phyloP scores from a whole-genome alignment of 345 rosid genomes.

The Viola odorata region DNA sequence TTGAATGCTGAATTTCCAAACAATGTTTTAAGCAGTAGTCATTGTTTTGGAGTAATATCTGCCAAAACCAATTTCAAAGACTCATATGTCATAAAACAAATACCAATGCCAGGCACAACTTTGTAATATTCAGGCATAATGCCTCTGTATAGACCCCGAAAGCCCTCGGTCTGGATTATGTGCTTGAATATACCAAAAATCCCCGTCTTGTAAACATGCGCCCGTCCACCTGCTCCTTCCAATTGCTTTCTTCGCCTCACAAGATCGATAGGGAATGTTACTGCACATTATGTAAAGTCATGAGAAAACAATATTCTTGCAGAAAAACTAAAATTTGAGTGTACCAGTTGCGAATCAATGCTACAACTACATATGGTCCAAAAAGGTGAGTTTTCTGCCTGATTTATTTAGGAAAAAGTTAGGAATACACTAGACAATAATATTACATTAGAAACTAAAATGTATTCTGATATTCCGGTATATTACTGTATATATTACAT shows the following conservation, averaged over 20 bases:
- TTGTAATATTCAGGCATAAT: slow-evolving; percentile 93
- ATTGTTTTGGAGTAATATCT: slow-evolving; percentile 28
- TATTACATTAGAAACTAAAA: too few relatives aligned
- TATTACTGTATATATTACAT: too few relatives aligned
- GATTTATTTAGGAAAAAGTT: too few relatives aligned
- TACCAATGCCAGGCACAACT: slow-evolving; percentile 92
- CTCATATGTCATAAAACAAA: slow-evolving; percentile 86
- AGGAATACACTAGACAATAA: too few relatives aligned
- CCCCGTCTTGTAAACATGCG: slow-evolving; percentile 71
- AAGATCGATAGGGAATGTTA: slow-evolving; percentile 87
- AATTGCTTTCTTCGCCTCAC: slow-evolving; percentile 94
- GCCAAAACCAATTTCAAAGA: slow-evolving; percentile 52
- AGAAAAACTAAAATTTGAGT: background rate
- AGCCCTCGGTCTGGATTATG: slow-evolving; percentile 72
- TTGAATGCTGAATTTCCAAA: background rate
- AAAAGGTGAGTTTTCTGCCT: too few relatives aligned
- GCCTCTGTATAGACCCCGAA: slow-evolving; percentile 86
- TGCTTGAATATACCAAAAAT: slow-evolving; percentile 66
- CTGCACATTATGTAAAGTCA: slow-evolving; percentile 38
- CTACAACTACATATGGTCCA: too few relatives aligned
- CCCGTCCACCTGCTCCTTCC: slow-evolving; percentile 94
- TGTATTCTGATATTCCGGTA: too few relatives aligned
- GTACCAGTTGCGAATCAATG: background rate
- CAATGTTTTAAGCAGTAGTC: background rate
- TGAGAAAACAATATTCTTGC: background rate